Evolutionary conservation across 2,329 filamentous ascomycete genomes (phyloP).

Genomic region (Tolypocladium capitatum): DNA sequence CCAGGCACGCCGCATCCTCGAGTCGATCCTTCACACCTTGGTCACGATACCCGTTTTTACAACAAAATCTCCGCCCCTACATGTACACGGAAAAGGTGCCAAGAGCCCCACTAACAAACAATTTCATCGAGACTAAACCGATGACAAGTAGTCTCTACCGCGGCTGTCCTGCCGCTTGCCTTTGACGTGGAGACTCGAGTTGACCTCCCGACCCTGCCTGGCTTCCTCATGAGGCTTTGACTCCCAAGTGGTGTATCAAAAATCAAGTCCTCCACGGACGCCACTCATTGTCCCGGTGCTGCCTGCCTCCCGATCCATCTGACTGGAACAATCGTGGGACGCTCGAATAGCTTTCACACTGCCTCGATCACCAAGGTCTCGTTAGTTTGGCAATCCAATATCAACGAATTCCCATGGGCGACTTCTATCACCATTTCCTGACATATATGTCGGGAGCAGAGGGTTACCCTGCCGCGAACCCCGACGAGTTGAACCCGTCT

Average conservation of each 20-base stretch:
- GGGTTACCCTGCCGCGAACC: conserved; percentile 22
- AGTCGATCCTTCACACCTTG: neutral
- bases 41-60: neutral
- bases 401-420: conserved; percentile 28
- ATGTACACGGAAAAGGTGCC: neutral
- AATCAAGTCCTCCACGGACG: neutral
- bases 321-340: neutral
- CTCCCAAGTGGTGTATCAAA: neutral
- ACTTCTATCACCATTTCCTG: conserved; percentile 43
- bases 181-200: neutral
- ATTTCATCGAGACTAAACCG: neutral
- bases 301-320: neutral
- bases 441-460: conserved; percentile 36
- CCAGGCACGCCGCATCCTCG: neutral
- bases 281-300: neutral
- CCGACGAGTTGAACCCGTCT: conserved; percentile 26
- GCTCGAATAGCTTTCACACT: neutral
- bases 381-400: too few species aligned
- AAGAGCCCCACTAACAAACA: neutral
- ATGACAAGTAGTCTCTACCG: neutral
- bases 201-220: neutral
- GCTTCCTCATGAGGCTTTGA: neutral
- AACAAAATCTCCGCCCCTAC: neutral
- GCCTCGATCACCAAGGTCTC: neutral
- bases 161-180: neutral